Percentiles rank a stretch among this genome's conserved stretches.
Conservation (phyloP, 106 monocot species). For the Phalaenopsis equestris region DNA sequence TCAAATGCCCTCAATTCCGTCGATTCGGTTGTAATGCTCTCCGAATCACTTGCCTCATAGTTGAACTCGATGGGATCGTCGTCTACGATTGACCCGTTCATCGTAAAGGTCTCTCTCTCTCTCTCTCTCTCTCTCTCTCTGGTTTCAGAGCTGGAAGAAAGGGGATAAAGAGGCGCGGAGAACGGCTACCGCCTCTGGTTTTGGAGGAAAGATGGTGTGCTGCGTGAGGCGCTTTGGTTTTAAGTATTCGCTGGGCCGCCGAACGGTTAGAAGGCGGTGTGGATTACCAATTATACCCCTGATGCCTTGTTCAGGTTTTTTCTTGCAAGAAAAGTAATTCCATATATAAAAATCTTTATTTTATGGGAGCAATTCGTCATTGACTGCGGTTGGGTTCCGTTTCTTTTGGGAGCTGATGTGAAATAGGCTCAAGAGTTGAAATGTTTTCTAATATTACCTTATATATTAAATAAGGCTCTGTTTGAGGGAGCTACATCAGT, state of each 20-base stretch:
- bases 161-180: not conserved
- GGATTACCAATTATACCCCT: not conserved
- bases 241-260: not conserved
- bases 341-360: too few relatives aligned
- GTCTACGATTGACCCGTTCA: not conserved
- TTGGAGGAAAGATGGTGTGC: not conserved
- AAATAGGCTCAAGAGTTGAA: too few relatives aligned
- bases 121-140: not conserved
- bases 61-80: not conserved
- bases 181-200: not conserved
- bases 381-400: too few relatives aligned
- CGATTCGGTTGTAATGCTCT: not conserved
- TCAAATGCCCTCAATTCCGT: not conserved
- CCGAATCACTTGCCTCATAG: constrained; percentile 1
- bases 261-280: not conserved
- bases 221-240: not conserved
- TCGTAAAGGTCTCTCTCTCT: not conserved
- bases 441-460: too few relatives aligned
- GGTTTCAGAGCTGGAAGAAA: not conserved
- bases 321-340: not conserved
- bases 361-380: too few relatives aligned
- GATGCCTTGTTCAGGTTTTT: not conserved
- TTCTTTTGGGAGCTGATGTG: too few relatives aligned
- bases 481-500: too few relatives aligned
- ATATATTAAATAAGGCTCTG: too few relatives aligned